Conservation (phyloP, 2,329 filamentous ascomycete species). For the Penicillium sp. region DNA sequence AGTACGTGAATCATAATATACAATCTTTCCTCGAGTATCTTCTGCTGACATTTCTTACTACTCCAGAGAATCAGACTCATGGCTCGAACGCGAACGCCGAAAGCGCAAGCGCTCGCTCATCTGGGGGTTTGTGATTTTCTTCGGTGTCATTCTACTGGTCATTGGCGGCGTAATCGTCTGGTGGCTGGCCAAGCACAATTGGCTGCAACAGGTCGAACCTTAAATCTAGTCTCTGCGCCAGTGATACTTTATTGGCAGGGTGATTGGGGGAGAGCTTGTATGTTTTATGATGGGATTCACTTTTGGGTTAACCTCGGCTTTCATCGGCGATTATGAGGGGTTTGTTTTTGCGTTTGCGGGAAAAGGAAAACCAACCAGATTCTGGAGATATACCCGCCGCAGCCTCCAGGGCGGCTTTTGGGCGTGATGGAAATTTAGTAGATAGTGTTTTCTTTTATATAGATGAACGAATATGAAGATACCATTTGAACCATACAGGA, state of each 20-base stretch:
- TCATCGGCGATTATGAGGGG: not conserved
- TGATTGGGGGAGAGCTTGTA: not conserved
- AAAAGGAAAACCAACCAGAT: not conserved
- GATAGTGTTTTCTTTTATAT: conserved; percentile 13
- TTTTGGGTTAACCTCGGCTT: not conserved
- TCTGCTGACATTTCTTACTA: conserved; percentile 7
- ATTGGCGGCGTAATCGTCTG: conserved; percentile 51
- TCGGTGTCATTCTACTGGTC: conserved; percentile 42
- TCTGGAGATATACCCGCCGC: conserved; percentile 30
- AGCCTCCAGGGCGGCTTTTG: conserved; percentile 24
- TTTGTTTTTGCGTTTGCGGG: not conserved
- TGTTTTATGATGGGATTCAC: not conserved
- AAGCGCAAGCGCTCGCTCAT: conserved; percentile 56
- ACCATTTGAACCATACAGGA: not conserved
- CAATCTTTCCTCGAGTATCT: not conserved
- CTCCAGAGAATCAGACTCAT: conserved; percentile 50
- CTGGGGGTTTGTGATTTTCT: conserved; percentile 41
- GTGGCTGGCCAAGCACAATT: conserved; percentile 45
- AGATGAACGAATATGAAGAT: conserved; percentile 12
- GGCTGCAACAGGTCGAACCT: conserved; percentile 31
- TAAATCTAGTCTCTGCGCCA: not conserved
- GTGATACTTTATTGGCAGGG: not conserved
- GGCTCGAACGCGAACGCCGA: conserved; percentile 56
- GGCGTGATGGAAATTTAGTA: conserved; percentile 10
- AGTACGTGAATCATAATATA: not conserved